A percentile compares a stretch with the other conserved stretches of the same genome.
Evolutionary conservation across 2,329 filamentous ascomycete genomes (phyloP).

Genomic region (Fusarium xylarioides): DNA sequence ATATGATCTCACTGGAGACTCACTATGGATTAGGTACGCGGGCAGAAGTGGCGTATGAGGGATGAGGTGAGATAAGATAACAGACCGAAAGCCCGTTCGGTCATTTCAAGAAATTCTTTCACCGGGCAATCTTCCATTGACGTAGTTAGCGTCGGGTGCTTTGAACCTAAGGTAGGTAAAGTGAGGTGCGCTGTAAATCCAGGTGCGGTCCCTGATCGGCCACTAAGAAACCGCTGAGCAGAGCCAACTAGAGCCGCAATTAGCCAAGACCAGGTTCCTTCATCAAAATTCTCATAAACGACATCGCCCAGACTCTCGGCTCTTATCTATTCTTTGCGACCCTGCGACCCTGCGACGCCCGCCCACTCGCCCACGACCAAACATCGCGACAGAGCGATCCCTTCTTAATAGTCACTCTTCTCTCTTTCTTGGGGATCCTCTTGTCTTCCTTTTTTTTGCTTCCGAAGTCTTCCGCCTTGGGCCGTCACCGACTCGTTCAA

Average conservation of each 20-base stretch:
- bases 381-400: conserved; percentile 13
- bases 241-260: conserved; percentile 33
- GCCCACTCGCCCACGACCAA: conserved; percentile 2
- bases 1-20: neutral
- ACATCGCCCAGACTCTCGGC: conserved; percentile 17
- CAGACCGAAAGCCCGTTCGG: neutral
- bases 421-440: conserved; percentile 18
- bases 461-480: conserved; percentile 14
- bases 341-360: conserved; percentile 28
- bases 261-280: conserved; percentile 5
- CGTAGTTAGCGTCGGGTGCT: neutral
- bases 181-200: conserved; percentile 1
- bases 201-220: conserved; percentile 7
- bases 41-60: neutral
- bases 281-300: conserved; percentile 37
- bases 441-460: conserved; percentile 7
- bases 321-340: conserved; percentile 25
- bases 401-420: neutral
- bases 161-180: neutral
- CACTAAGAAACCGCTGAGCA: conserved; percentile 24
- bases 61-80: conserved; percentile 9
- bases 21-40: neutral
- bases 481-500: conserved; percentile 18
- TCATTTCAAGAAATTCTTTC: conserved; percentile 23
- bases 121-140: neutral